phyloP scores from a whole-genome alignment of 2,329 filamentous ascomycete genomes.

The Nothophaeocryptopus gaeumannii region DNA sequence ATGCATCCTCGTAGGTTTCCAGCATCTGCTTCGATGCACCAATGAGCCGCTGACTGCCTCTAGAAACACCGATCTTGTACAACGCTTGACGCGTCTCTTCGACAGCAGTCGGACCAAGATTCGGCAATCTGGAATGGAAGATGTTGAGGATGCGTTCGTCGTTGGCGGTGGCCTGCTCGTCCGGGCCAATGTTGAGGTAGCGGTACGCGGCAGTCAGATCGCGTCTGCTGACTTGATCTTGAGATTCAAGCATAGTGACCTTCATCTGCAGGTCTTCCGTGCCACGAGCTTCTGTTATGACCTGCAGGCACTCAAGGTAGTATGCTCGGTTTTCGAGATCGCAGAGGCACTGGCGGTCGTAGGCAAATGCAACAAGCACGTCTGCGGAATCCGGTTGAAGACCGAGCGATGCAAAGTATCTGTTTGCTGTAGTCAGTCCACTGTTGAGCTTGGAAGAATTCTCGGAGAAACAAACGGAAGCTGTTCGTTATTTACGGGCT shows the following conservation, averaged over 20 bases:
- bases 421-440: constrained; percentile 16
- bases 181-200: constrained; percentile 54
- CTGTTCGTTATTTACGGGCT: constrained; percentile 22
- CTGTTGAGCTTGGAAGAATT: neutral
- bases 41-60: constrained; percentile 57
- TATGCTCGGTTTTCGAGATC: constrained; percentile 56
- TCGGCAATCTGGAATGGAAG: constrained; percentile 58
- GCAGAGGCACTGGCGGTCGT: constrained; percentile 56
- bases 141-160: constrained; percentile 62
- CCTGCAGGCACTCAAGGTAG: constrained; percentile 65
- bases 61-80: constrained; percentile 58
- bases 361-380: constrained; percentile 60
- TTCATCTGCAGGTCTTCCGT: constrained; percentile 58
- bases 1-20: constrained; percentile 62
- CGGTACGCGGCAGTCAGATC: constrained; percentile 59
- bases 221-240: constrained; percentile 56
- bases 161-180: constrained; percentile 43
- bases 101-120: constrained; percentile 53
- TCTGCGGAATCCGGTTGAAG: constrained; percentile 62
- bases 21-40: constrained; percentile 57
- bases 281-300: constrained; percentile 55
- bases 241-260: constrained; percentile 56
- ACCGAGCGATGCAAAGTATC: constrained; percentile 59
- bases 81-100: constrained; percentile 57
- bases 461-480: constrained; percentile 20